These are phyloP conservation scores for Leccinum disarticulatum DNA, from an alignment of 768 basidiomycete species.

Conservation along the genomic window DNA sequence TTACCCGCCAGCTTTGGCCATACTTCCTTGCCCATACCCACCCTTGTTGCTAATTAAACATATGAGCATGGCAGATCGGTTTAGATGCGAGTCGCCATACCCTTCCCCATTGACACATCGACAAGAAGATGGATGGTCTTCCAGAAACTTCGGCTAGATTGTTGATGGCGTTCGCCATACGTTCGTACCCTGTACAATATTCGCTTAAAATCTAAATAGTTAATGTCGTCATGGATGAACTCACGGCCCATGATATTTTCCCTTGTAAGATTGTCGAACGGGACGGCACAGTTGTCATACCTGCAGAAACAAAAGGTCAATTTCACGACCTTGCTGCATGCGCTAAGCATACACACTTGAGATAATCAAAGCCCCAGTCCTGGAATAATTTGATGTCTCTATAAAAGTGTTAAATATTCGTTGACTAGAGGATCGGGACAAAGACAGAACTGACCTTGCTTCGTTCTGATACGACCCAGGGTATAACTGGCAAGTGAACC, in stretches of 20 bases:
- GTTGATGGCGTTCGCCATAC: slow-evolving; percentile 60
- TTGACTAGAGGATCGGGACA: background rate
- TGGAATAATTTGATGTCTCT: slow-evolving; percentile 60
- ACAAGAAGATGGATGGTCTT: slow-evolving; percentile 56
- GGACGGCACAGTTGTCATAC: slow-evolving; percentile 64
- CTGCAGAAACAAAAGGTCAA: slow-evolving; percentile 27
- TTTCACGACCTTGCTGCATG: background rate
- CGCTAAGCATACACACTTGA: slow-evolving; percentile 45
- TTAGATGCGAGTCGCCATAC: slow-evolving; percentile 35
- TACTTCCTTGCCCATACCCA: slow-evolving; percentile 61
- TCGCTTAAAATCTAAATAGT: background rate
- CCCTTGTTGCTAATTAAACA: slow-evolving; percentile 48
- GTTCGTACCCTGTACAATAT: slow-evolving; percentile 47
- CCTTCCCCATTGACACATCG: slow-evolving; percentile 68
- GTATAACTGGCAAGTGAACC: slow-evolving; percentile 65
- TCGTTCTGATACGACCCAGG: slow-evolving; percentile 68
- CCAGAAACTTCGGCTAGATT: slow-evolving; percentile 47
- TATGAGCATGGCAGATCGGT: background rate
- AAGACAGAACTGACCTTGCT: slow-evolving; percentile 40
- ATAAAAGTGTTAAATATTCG: slow-evolving; percentile 1
- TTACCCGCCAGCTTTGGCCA: slow-evolving; percentile 68
- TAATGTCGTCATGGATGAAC: slow-evolving; percentile 16
- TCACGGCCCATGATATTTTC: slow-evolving; percentile 56
- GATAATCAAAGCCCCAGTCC: slow-evolving; percentile 65
- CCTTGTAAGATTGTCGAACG: slow-evolving; percentile 55